Evolutionary conservation across 2,329 filamentous ascomycete genomes (phyloP).

Genomic region (Penicillium hesseltinei): DNA sequence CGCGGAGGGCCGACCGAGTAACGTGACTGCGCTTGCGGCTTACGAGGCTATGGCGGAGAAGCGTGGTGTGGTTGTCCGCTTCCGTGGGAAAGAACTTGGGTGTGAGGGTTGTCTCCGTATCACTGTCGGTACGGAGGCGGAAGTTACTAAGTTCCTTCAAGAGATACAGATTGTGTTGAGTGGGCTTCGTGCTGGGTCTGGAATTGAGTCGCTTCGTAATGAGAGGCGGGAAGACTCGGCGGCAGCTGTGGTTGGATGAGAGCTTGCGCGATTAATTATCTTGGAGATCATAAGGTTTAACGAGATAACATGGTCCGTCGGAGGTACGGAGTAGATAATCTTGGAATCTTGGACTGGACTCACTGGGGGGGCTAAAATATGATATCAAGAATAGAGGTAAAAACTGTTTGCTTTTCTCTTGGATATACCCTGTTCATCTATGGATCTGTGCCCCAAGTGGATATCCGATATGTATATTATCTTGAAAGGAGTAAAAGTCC

Average conservation of each 20-base stretch:
- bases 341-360: background rate
- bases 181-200: conserved; percentile 46
- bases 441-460: background rate
- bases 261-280: conserved; percentile 1
- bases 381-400: background rate
- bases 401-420: background rate
- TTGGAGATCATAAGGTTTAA: background rate
- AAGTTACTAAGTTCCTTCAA: conserved; percentile 74
- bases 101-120: conserved; percentile 87
- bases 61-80: conserved; percentile 86
- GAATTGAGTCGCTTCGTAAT: conserved; percentile 32
- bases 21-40: conserved; percentile 70
- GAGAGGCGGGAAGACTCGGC: conserved; percentile 51
- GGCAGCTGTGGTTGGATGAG: conserved; percentile 21
- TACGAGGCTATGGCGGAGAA: conserved; percentile 84
- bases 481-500: background rate
- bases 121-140: conserved; percentile 84
- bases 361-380: background rate
- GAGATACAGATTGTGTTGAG: conserved; percentile 59
- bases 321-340: background rate
- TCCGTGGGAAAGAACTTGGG: conserved; percentile 87
- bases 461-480: too few relatives aligned
- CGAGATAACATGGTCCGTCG: background rate
- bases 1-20: conserved; percentile 68
- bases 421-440: background rate